Evolutionary conservation across 805 yeast species (phyloP).

Genomic region (Suhomyces sp.): DNA sequence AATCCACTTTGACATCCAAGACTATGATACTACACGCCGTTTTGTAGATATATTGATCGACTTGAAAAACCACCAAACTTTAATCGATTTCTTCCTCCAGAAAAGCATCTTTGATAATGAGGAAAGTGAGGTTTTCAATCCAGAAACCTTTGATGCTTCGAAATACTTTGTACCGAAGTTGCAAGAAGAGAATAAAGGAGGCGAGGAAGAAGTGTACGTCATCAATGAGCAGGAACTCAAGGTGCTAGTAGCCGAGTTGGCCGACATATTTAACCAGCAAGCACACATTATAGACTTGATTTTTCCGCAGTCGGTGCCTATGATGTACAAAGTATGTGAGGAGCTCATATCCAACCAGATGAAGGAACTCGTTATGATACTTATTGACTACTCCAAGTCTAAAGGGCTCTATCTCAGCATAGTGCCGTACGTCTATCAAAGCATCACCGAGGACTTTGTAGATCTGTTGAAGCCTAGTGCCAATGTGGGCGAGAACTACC

Average conservation of each 20-base stretch:
- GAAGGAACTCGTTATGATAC: slow-evolving; percentile 28
- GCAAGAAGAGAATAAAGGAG: slow-evolving; percentile 4
- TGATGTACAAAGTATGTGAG: slow-evolving; percentile 48
- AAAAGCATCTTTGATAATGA: slow-evolving; percentile 41
- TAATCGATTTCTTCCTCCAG: slow-evolving; percentile 44
- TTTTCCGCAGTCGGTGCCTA: slow-evolving; percentile 45
- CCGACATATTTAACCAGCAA: slow-evolving; percentile 36
- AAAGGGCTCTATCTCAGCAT: slow-evolving; percentile 29
- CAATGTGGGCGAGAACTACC: slow-evolving; percentile 39
- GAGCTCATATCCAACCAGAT: slow-evolving; percentile 41
- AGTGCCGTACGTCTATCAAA: slow-evolving; percentile 41
- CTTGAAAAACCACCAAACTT: slow-evolving; percentile 40
- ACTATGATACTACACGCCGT: slow-evolving; percentile 36
- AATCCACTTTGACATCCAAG: slow-evolving; percentile 47
- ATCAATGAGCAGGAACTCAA: slow-evolving; percentile 19
- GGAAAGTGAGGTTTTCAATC: slow-evolving; percentile 24
- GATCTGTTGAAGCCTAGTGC: slow-evolving; percentile 23
- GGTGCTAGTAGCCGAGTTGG: slow-evolving; percentile 26
- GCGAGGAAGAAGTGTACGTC: neutral
- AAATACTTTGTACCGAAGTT: slow-evolving; percentile 17
- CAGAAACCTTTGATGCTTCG: slow-evolving; percentile 25
- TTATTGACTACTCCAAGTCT: slow-evolving; percentile 27
- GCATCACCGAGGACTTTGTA: slow-evolving; percentile 25
- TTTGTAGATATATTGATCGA: slow-evolving; percentile 36
- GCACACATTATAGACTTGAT: slow-evolving; percentile 39